These are phyloP conservation scores for Cucurbita pepo DNA, from an alignment of 306 rosid species.

Conservation along the genomic window DNA sequence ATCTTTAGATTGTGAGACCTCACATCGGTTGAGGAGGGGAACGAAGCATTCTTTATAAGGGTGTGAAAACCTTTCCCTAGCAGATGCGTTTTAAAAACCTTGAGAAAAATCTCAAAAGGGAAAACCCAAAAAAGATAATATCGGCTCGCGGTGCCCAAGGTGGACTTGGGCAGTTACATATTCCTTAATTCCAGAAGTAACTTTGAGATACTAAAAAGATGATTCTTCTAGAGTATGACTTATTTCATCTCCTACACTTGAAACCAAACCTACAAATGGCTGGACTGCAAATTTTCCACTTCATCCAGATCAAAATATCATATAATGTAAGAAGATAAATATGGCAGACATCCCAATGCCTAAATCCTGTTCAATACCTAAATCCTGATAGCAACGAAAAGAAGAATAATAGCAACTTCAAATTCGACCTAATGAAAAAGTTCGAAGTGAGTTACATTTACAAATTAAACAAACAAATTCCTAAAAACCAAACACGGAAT, in stretches of 20 bases:
- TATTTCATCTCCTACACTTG: conserved; percentile 67
- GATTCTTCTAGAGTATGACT: conserved; percentile 70
- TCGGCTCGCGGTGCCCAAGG: too few species aligned
- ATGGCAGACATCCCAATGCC: neutral
- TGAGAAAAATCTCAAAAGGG: too few species aligned
- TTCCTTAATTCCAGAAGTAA: conserved; percentile 56
- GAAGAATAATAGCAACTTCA: neutral
- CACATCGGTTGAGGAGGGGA: too few species aligned
- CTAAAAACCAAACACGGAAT: neutral
- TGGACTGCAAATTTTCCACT: conserved; percentile 33
- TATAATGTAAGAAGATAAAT: neutral
- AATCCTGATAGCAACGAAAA: conserved; percentile 18
- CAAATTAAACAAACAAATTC: neutral
- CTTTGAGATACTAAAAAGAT: conserved; percentile 63
- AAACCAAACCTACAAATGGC: conserved; percentile 86
- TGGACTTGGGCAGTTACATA: conserved; percentile 1
- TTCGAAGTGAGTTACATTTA: neutral
- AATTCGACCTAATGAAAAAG: neutral
- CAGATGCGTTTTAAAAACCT: too few species aligned
- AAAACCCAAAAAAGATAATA: too few species aligned
- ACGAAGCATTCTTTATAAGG: too few species aligned
- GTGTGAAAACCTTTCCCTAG: too few species aligned
- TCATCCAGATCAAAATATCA: conserved; percentile 3
- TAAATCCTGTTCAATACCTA: conserved; percentile 18
- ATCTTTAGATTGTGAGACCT: too few species aligned